Evolutionary conservation across 73 alveolate species (phyloP).

Genomic region (Symbiodinium natans): DNA sequence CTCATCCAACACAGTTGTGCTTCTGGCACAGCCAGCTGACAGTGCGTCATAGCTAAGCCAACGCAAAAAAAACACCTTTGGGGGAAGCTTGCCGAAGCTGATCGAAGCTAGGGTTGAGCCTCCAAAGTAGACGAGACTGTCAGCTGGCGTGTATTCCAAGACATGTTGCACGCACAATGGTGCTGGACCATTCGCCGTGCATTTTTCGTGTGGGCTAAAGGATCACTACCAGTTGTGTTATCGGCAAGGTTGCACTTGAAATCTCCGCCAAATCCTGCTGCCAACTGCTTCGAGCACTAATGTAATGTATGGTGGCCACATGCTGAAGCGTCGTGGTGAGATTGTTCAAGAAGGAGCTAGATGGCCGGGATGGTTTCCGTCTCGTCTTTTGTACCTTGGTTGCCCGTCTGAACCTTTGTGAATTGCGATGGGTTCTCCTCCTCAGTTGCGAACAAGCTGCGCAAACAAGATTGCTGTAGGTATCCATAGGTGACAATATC

Average conservation of each 20-base stretch:
- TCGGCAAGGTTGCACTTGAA: not conserved
- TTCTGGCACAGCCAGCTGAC: conserved; percentile 5
- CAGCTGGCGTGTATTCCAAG: conserved; percentile 15
- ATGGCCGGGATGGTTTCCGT: not conserved
- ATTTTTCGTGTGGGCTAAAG: not conserved
- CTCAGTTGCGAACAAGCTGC: not conserved
- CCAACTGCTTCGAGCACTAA: too few relatives aligned
- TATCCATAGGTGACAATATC: too few relatives aligned
- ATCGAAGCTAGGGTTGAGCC: not conserved
- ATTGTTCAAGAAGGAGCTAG: not conserved
- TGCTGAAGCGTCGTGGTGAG: too few relatives aligned
- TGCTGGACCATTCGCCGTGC: not conserved
- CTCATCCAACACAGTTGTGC: conserved; percentile 13
- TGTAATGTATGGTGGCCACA: too few relatives aligned
- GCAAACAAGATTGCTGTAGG: not conserved
- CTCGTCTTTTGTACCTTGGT: not conserved
- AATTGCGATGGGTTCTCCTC: not conserved
- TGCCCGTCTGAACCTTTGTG: not conserved
- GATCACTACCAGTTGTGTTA: not conserved
- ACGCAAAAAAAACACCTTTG: not conserved
- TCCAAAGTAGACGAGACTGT: not conserved
- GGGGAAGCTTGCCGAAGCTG: not conserved
- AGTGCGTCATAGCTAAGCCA: not conserved
- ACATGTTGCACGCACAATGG: not conserved
- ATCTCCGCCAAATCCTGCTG: not conserved